Evolutionary conservation across 345 rosid species (phyloP).

Genomic region (Moricandia arvensis): DNA sequence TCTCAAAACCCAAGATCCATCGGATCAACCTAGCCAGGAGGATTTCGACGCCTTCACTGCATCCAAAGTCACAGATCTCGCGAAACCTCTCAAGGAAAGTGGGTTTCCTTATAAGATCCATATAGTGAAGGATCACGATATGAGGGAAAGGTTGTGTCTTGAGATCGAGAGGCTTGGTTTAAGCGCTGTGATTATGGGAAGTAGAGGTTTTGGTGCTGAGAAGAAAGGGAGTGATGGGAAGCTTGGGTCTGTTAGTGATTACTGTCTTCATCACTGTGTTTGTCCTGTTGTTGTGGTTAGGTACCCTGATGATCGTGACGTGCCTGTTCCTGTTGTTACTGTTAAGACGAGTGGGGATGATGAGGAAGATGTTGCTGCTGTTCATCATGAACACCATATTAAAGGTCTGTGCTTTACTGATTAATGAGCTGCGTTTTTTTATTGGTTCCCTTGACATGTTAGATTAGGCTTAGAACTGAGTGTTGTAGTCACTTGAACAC

Average conservation of each 20-base stretch:
- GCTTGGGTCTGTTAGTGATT: constrained; percentile 86
- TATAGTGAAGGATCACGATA: constrained; percentile 80
- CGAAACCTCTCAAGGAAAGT: constrained; percentile 69
- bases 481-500: not conserved
- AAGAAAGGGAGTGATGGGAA: constrained; percentile 53
- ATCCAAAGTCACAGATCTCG: constrained; percentile 56
- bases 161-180: constrained; percentile 86
- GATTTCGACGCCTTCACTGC: constrained; percentile 62
- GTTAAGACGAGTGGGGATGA: constrained; percentile 22
- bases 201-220: constrained; percentile 77
- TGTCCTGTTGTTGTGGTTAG: constrained; percentile 88
- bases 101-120: constrained; percentile 69
- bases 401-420: constrained; percentile 29
- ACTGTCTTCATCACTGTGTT: constrained; percentile 83
- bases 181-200: constrained; percentile 82
- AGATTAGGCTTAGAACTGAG: not conserved
- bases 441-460: not conserved
- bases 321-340: constrained; percentile 35
- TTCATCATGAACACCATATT: constrained; percentile 33
- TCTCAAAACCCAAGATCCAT: constrained; percentile 27
- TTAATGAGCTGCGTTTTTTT: constrained; percentile 5
- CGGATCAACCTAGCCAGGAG: constrained; percentile 45
- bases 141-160: constrained; percentile 87
- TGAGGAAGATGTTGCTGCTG: constrained; percentile 20
- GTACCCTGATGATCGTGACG: constrained; percentile 44